phyloP scores from a whole-genome alignment of 352 stramenopile genomes.

The Globisporangium paddicum region DNA sequence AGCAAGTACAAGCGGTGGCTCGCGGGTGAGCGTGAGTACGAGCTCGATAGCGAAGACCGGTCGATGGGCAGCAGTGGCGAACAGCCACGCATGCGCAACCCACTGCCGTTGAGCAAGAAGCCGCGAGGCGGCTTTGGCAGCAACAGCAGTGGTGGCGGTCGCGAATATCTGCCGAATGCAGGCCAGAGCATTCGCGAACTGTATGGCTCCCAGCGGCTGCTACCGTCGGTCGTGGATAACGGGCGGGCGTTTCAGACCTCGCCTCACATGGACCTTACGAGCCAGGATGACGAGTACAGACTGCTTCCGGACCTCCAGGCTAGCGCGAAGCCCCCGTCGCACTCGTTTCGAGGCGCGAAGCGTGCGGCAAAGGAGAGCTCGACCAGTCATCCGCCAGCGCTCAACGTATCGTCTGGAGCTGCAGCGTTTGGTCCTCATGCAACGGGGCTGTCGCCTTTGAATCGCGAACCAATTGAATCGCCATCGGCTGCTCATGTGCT shows the following conservation, averaged over 20 bases:
- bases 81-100: slow-evolving; percentile 15
- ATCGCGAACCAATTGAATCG: slow-evolving; percentile 22
- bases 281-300: background rate
- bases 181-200: slow-evolving; percentile 1
- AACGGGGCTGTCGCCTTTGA: background rate
- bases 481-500: slow-evolving; percentile 50
- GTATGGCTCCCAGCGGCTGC: background rate
- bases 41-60: slow-evolving; percentile 26
- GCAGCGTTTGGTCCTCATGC: background rate
- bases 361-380: slow-evolving; percentile 45
- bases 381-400: background rate
- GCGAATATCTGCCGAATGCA: slow-evolving; percentile 2
- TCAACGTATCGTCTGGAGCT: background rate
- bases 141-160: background rate
- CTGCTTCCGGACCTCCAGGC: slow-evolving; percentile 4
- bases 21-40: slow-evolving; percentile 7
- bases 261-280: background rate
- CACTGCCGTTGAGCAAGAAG: slow-evolving; percentile 1
- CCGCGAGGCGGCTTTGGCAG: slow-evolving; percentile 1
- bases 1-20: slow-evolving; percentile 28
- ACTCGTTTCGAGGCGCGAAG: slow-evolving; percentile 20
- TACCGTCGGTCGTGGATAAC: background rate
- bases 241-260: background rate
- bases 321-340: slow-evolving; percentile 8
- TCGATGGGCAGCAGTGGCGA: slow-evolving; percentile 22